Evolutionary conservation across 371 early-diverging fungal species (phyloP).

Genomic region (Entomophthora muscae): DNA sequence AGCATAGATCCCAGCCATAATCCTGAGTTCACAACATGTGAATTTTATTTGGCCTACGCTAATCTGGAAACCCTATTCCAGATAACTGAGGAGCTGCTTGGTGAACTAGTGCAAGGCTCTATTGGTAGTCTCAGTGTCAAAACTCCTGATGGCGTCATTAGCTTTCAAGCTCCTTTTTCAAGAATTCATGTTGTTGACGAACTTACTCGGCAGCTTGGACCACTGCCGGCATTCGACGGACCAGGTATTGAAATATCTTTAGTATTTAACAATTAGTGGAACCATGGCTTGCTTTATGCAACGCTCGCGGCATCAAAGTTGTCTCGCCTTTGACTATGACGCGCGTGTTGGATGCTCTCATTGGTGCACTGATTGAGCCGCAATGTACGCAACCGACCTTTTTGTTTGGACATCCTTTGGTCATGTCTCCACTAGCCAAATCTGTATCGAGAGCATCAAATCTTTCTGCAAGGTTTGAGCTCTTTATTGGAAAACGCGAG

Average conservation of each 20-base stretch:
- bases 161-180: slow-evolving; percentile 57
- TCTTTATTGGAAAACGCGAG: slow-evolving; percentile 85
- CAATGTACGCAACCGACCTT: slow-evolving; percentile 88
- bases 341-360: slow-evolving; percentile 76
- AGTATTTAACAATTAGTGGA: slow-evolving; percentile 7
- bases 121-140: slow-evolving; percentile 51
- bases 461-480: slow-evolving; percentile 66
- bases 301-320: slow-evolving; percentile 22
- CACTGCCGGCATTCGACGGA: slow-evolving; percentile 24
- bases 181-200: slow-evolving; percentile 59
- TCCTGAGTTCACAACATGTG: slow-evolving; percentile 97
- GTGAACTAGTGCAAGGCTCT: slow-evolving; percentile 62
- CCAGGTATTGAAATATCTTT: slow-evolving; percentile 14
- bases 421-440: slow-evolving; percentile 92
- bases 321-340: slow-evolving; percentile 55
- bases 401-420: slow-evolving; percentile 73
- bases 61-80: slow-evolving; percentile 61
- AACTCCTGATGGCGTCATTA: slow-evolving; percentile 24
- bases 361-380: slow-evolving; percentile 82
- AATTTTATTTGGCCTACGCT: slow-evolving; percentile 93
- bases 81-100: slow-evolving; percentile 71
- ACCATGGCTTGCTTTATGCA: slow-evolving; percentile 23
- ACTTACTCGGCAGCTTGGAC: slow-evolving; percentile 26
- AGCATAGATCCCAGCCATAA: slow-evolving; percentile 95
- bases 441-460: background rate